Evolutionary conservation across 805 yeast species (phyloP).

Genomic region (Yamadazyma phyllophila): DNA sequence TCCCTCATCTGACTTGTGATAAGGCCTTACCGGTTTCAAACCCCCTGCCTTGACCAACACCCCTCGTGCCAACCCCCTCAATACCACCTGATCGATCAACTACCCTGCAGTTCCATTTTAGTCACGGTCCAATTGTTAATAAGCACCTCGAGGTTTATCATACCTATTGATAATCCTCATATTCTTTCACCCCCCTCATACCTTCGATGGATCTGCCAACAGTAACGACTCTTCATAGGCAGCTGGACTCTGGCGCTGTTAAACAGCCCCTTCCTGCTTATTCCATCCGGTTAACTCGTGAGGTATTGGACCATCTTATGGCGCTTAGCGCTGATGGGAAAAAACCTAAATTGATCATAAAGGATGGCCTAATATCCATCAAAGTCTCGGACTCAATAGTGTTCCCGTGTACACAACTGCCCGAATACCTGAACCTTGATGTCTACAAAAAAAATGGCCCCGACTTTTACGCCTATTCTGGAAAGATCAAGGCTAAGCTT

Average conservation of each 20-base stretch:
- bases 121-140: too few relatives aligned
- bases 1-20: not conserved
- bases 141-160: too few relatives aligned
- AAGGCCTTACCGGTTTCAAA: too few relatives aligned
- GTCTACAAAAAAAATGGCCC: slow-evolving; percentile 20
- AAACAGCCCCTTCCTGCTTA: slow-evolving; percentile 1
- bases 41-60: too few relatives aligned
- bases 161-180: not conserved
- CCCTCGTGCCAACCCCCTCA: too few relatives aligned
- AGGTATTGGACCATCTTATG: slow-evolving; percentile 25
- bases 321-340: slow-evolving; percentile 12
- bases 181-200: not conserved
- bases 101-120: too few relatives aligned
- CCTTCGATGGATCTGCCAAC: slow-evolving; percentile 1
- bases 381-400: slow-evolving; percentile 24
- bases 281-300: slow-evolving; percentile 24
- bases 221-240: slow-evolving; percentile 1
- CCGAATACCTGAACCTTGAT: slow-evolving; percentile 37
- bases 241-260: not conserved
- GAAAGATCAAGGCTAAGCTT: slow-evolving; percentile 22
- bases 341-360: slow-evolving; percentile 33
- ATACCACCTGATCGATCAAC: too few relatives aligned
- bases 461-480: slow-evolving; percentile 21
- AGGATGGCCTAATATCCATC: slow-evolving; percentile 33
- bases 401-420: slow-evolving; percentile 32